Percentiles rank a stretch among this genome's conserved stretches.
Conservation (phyloP, 306 rosid genomes). For the Psophocarpus tetragonolobus region DNA sequence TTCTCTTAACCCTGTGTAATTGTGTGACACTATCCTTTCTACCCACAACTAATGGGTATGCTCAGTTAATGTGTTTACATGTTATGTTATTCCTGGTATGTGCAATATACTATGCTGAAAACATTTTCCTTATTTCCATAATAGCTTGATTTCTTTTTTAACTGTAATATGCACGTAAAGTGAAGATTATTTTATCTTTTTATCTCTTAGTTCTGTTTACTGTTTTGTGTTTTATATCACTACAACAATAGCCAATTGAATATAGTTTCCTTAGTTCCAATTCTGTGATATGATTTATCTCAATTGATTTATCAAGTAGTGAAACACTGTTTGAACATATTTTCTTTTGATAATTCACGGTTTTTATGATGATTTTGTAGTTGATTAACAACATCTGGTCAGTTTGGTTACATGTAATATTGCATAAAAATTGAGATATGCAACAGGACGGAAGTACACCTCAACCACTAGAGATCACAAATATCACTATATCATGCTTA, state of each 20-base stretch:
- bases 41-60: constrained; percentile 22
- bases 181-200: not conserved
- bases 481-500: not conserved
- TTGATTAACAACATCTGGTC: constrained; percentile 1
- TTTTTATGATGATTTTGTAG: not conserved
- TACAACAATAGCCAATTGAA: not conserved
- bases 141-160: not conserved
- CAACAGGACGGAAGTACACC: not conserved
- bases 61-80: constrained; percentile 8
- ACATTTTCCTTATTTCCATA: not conserved
- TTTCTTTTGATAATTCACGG: not conserved
- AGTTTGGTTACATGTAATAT: not conserved
- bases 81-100: not conserved
- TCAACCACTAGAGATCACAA: not conserved
- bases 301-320: not conserved
- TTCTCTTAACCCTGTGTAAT: constrained; percentile 16
- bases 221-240: not conserved
- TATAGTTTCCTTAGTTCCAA: not conserved
- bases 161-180: not conserved
- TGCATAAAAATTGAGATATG: constrained; percentile 12
- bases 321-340: constrained; percentile 3
- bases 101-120: constrained; percentile 1
- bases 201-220: not conserved
- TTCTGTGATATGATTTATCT: not conserved
- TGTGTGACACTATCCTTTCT: constrained; percentile 13